These are phyloP conservation scores for Colletotrichum sp. DNA, from an alignment of 2,329 filamentous ascomycete species.

Conservation along the genomic window DNA sequence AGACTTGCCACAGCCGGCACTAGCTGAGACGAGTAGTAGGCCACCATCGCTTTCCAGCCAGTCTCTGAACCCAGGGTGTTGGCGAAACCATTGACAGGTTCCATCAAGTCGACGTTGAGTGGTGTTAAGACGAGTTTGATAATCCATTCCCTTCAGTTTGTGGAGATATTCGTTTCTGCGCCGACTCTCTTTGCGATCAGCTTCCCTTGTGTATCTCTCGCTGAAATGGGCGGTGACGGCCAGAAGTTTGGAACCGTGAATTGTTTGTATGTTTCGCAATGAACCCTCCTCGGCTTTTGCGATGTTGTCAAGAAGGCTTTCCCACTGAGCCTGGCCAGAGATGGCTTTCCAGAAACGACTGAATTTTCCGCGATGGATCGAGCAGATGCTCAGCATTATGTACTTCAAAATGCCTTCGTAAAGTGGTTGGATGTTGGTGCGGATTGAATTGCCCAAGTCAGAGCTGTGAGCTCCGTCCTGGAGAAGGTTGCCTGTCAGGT, in stretches of 20 bases:
- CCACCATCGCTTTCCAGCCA: neutral
- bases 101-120: neutral
- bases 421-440: neutral
- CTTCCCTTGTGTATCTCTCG: rapidly evolving
- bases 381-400: neutral
- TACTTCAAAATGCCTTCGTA: neutral
- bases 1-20: neutral
- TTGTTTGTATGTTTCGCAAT: neutral
- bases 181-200: neutral
- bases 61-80: neutral
- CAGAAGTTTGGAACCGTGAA: neutral
- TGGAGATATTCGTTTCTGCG: neutral
- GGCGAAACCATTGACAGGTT: neutral
- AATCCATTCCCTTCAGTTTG: neutral
- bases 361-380: neutral
- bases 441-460: neutral
- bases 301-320: neutral
- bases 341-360: neutral
- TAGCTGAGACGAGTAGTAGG: neutral
- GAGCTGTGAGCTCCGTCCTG: neutral
- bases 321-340: neutral
- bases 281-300: neutral
- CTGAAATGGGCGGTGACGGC: rapidly evolving
- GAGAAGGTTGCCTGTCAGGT: neutral
- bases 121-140: neutral